These are phyloP conservation scores for Termitomyces sp. DNA, from an alignment of 768 basidiomycete species.

Conservation along the genomic window DNA sequence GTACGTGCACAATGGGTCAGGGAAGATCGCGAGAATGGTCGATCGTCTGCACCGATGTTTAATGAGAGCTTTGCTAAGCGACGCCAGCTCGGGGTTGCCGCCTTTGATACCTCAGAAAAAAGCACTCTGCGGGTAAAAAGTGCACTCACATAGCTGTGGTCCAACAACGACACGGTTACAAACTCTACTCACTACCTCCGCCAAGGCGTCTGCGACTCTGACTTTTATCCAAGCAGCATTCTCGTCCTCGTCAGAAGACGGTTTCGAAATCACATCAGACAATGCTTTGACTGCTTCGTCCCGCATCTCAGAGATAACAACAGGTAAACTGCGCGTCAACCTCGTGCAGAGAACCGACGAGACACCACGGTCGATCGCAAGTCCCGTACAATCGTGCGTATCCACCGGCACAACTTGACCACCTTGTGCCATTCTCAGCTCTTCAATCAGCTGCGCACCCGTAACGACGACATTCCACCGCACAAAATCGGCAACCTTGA, in stretches of 20 bases:
- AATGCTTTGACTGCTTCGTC: slow-evolving; percentile 6
- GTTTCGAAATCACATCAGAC: neutral
- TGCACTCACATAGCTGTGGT: slow-evolving; percentile 2
- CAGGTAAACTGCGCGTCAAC: slow-evolving; percentile 6
- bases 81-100: neutral
- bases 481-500: slow-evolving; percentile 21
- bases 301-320: slow-evolving; percentile 7
- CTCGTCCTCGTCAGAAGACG: neutral
- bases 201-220: neutral
- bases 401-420: neutral
- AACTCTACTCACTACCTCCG: slow-evolving; percentile 9
- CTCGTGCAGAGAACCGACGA: slow-evolving; percentile 4
- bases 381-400: neutral
- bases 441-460: slow-evolving; percentile 14
- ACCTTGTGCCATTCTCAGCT: slow-evolving; percentile 13
- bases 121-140: no score
- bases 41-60: neutral
- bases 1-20: neutral
- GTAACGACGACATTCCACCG: slow-evolving; percentile 19
- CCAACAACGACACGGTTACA: slow-evolving; percentile 10
- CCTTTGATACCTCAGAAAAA: neutral
- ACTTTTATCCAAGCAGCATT: neutral
- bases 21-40: neutral
- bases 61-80: neutral
- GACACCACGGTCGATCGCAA: neutral